Evolutionary conservation across 2,329 filamentous ascomycete species (phyloP), one percentile per base, ranked within the genome.

Genomic region (Calonectria hongkongensis): DNA sequence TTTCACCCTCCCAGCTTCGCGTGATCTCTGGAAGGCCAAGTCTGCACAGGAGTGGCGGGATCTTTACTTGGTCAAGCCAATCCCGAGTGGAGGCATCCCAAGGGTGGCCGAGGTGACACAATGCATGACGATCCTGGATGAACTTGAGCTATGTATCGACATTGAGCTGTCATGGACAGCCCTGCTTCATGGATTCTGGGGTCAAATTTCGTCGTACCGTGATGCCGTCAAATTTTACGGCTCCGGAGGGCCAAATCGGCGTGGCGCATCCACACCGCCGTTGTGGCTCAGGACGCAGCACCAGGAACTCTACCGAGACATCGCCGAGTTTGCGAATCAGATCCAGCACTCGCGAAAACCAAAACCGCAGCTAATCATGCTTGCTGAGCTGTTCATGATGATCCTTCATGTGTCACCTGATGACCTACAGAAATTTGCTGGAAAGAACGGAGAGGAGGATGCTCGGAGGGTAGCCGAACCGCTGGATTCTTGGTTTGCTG

Each of bases 301-400:
- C 33, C 71, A 79, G 47, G 76, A 76, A n/a, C 71, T 79, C 15
- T 79, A 79, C 18, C 74, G 70, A 21, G 54, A 73, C 39, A 67
- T 79, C 16, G 45, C 58, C 36, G 71, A 72, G 45, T 69, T 79
- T 68, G 76, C 74, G 18, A 71, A 69, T 43, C 74, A 75, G 47
- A 58, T 72, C 13, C 72, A 75, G 47, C 66, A 65, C 39, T 45
- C 48, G 45, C 69, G 66, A 47, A 66, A 27, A 7, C 28, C 64
- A 25, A 66, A 68, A 28, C 58, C 70, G 8, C 77, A 75, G 54
- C 71, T 78, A 43, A 68, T 63, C 16, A 70, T 79, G 10, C 58
- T 79, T 66, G 77, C 73, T 21, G 78, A 79, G 65, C 45, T 79
- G 33, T 75, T 79, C 21, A 79, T 79, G 78, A 79, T 79, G 78